Evolutionary conservation across 1,139 yeast genomes (phyloP), one percentile per base, ranked within the genome.

Genomic region (Wickerhamomyces sp.): DNA sequence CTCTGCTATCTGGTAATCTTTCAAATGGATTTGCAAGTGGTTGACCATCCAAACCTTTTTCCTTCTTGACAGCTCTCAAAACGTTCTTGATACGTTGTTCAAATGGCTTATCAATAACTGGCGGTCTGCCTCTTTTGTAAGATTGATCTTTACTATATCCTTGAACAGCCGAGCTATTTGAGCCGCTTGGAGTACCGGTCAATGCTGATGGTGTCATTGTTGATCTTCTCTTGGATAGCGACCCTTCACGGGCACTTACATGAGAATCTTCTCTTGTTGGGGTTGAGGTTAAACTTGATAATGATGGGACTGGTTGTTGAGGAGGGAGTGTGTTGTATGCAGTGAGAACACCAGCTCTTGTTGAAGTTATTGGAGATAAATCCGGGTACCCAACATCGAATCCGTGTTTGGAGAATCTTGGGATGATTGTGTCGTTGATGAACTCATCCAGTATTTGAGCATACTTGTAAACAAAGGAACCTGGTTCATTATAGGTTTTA

Each of bases 81-180:
- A 93, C 83, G 52, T 88, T 81, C 64, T 91, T 91, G 62, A 91
- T 90, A 52, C 97, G 75, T 57, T 89, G 90, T 66, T 93, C 97
- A 65, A 85, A 91, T 6, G 97, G 97, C 58, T 86, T 82, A 64
- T 91, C 98, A 47, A 91, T 94, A 45, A 91, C 87, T 1, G 98
- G 98, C 9, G 98, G 98, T 60, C 97, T 79, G 37, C 97, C 97
- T 60, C 98, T 75, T 64, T 88, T 82, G 44, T 80, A 79, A 53
- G 90, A 84, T 45, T 52, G 58, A 10, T 58, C 58, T 32, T 56
- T 43, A 45, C 45, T 49, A 14, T 49, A 49, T 2, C 41, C 41
- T n/a, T 18, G 23, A 18, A 18, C 23, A 5, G 23, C 23, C 23
- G 23, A 18, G 42, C 35, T 27, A 14, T n/a, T 11, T 26, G 29